A percentile compares a stretch with the other conserved stretches of the same genome.
Evolutionary conservation across 495 filamentous ascomycete species (phyloP).

Genomic region (Penicillium steckii): DNA sequence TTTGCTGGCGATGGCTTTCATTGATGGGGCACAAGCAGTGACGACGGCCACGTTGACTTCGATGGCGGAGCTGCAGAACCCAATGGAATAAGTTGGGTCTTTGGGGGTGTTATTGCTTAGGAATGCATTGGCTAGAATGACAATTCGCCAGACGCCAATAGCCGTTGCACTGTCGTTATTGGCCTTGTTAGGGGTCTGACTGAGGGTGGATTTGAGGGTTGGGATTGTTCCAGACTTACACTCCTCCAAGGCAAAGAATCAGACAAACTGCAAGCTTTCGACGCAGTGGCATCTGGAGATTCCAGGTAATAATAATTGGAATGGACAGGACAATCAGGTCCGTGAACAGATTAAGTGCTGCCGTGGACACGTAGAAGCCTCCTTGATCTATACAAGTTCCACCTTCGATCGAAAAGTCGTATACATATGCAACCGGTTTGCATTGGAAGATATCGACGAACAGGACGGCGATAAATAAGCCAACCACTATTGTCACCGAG

Average conservation of each 20-base stretch:
- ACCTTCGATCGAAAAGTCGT: slow-evolving; percentile 32
- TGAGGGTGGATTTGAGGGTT: too few species aligned
- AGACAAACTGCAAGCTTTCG: slow-evolving; percentile 44
- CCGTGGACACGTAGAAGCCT: slow-evolving; percentile 42
- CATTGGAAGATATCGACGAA: slow-evolving; percentile 61
- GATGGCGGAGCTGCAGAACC: slow-evolving; percentile 50
- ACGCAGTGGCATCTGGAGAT: slow-evolving; percentile 41
- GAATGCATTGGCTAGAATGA: slow-evolving; percentile 25
- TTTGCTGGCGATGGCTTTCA: slow-evolving; percentile 23
- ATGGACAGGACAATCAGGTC: slow-evolving; percentile 47
- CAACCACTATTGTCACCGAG: slow-evolving; percentile 48
- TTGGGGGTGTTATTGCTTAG: background rate
- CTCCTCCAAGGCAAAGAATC: slow-evolving; percentile 40
- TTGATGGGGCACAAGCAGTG: slow-evolving; percentile 41
- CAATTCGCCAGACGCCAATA: slow-evolving; percentile 35
- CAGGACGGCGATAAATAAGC: slow-evolving; percentile 52
- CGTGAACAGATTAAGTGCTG: slow-evolving; percentile 44
- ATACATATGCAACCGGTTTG: slow-evolving; percentile 43
- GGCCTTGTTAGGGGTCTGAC: background rate
- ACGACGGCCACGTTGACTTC: slow-evolving; percentile 56
- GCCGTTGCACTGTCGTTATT: slow-evolving; percentile 52
- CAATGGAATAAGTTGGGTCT: slow-evolving; percentile 38
- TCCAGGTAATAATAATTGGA: slow-evolving; percentile 46
- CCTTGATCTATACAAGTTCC: slow-evolving; percentile 43
- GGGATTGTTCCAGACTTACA: too few species aligned